Percentiles rank a stretch among this genome's conserved stretches.
These are phyloP conservation scores for Lactarius hengduanensis DNA, from an alignment of 768 basidiomycete genomes.

Conservation along the genomic window DNA sequence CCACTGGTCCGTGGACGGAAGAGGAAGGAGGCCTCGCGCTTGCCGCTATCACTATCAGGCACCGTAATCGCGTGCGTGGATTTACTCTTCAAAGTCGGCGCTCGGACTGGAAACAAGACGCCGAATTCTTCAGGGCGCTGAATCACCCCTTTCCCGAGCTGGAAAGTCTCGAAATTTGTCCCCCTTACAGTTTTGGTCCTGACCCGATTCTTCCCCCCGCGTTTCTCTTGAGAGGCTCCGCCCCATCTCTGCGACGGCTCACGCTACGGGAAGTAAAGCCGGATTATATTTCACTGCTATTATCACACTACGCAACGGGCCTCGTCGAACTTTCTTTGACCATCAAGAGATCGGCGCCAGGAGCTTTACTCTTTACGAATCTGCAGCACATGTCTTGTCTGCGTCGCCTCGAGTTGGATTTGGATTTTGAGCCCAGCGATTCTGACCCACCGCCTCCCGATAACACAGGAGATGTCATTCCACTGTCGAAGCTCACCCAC, in stretches of 20 bases:
- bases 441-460: too few species aligned
- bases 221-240: neutral
- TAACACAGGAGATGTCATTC: neutral
- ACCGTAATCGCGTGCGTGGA: too few species aligned
- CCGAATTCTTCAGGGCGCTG: neutral
- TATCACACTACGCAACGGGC: neutral
- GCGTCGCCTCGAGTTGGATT: neutral
- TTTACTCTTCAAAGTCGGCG: too few species aligned
- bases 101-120: too few species aligned
- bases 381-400: neutral
- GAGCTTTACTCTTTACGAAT: neutral
- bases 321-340: neutral
- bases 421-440: too few species aligned
- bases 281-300: too few species aligned
- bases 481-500: neutral
- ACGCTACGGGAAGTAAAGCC: neutral
- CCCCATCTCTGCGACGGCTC: slow-evolving; percentile 3
- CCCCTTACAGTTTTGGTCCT: too few species aligned
- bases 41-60: too few species aligned
- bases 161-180: slow-evolving; percentile 2
- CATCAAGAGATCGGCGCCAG: neutral
- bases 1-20: too few species aligned
- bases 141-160: neutral
- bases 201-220: neutral
- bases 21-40: too few species aligned